phyloP scores from a whole-genome alignment of 1,284 basidiomycete species.

The Rugosomyces carneus region DNA sequence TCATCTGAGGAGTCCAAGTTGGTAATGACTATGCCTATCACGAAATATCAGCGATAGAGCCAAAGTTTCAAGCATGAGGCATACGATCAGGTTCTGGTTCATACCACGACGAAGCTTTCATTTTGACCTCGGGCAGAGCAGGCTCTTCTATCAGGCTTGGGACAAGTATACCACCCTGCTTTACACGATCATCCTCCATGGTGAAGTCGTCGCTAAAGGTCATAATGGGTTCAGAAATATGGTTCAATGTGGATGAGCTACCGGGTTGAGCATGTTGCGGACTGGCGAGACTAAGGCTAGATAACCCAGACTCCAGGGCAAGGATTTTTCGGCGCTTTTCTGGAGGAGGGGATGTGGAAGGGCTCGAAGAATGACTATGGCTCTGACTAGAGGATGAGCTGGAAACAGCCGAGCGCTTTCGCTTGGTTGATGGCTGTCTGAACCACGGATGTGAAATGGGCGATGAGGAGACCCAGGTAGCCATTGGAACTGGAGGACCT shows the following conservation, averaged over 20 bases:
- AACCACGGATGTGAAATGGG: slow-evolving; percentile 53
- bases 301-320: slow-evolving; percentile 53
- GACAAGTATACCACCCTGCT: slow-evolving; percentile 19
- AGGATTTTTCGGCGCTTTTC: slow-evolving; percentile 43
- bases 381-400: slow-evolving; percentile 11
- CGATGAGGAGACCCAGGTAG: slow-evolving; percentile 20
- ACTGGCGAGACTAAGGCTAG: slow-evolving; percentile 34
- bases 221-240: slow-evolving; percentile 13
- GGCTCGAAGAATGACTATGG: slow-evolving; percentile 6
- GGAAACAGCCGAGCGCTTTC: slow-evolving; percentile 31
- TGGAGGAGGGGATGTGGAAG: slow-evolving; percentile 19
- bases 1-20: slow-evolving; percentile 46
- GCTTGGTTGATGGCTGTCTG: slow-evolving; percentile 39
- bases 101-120: slow-evolving; percentile 60
- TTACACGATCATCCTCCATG: slow-evolving; percentile 17
- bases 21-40: slow-evolving; percentile 54
- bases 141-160: slow-evolving; percentile 45
- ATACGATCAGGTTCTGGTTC: slow-evolving; percentile 64
- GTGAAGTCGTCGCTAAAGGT: slow-evolving; percentile 12
- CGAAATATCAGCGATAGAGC: not conserved
- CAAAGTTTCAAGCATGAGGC: slow-evolving; percentile 22
- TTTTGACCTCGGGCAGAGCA: slow-evolving; percentile 42
- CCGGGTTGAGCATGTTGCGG: slow-evolving; percentile 7
- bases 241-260: slow-evolving; percentile 4
- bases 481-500: too few species aligned